Evolutionary conservation across 768 basidiomycete genomes (phyloP).

Genomic region (Agaricus sinodeliciosus): DNA sequence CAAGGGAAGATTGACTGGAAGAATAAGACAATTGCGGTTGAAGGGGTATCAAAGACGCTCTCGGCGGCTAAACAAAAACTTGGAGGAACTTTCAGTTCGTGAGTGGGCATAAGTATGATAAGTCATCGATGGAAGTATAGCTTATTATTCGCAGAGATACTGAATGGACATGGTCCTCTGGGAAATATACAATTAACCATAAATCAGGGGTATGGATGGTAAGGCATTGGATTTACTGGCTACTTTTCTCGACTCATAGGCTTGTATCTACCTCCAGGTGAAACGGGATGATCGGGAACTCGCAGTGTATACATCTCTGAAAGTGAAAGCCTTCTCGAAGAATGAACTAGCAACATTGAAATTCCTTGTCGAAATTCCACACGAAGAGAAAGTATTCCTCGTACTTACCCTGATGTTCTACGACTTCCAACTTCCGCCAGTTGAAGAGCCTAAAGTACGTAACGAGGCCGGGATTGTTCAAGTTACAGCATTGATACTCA

Average conservation of each 20-base stretch:
- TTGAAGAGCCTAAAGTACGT: conserved; percentile 9
- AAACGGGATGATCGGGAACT: conserved; percentile 9
- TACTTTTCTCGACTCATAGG: background rate
- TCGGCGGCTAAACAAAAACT: conserved; percentile 11
- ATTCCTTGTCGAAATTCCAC: conserved; percentile 10
- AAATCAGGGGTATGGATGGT: conserved; percentile 13
- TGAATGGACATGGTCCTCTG: conserved; percentile 15
- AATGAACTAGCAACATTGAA: conserved; percentile 13
- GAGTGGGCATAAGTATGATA: background rate
- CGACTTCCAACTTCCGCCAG: conserved; percentile 11
- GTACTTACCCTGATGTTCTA: conserved; percentile 11
- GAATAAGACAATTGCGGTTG: conserved; percentile 11
- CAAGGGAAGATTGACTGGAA: conserved; percentile 13
- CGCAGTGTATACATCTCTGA: conserved; percentile 11
- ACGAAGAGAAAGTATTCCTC: conserved; percentile 16
- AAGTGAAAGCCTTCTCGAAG: conserved; percentile 11
- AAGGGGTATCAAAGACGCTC: background rate
- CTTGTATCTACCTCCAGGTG: conserved; percentile 5
- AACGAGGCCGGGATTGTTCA: background rate
- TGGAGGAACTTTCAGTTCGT: conserved; percentile 12
- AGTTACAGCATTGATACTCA: background rate
- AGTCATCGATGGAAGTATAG: background rate
- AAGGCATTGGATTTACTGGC: background rate
- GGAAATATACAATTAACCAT: conserved; percentile 9
- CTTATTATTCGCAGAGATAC: conserved; percentile 1